Base-by-base conservation (phyloP, 2,329 filamentous ascomycete genomes). In the Macrophomina tecta region DNA sequence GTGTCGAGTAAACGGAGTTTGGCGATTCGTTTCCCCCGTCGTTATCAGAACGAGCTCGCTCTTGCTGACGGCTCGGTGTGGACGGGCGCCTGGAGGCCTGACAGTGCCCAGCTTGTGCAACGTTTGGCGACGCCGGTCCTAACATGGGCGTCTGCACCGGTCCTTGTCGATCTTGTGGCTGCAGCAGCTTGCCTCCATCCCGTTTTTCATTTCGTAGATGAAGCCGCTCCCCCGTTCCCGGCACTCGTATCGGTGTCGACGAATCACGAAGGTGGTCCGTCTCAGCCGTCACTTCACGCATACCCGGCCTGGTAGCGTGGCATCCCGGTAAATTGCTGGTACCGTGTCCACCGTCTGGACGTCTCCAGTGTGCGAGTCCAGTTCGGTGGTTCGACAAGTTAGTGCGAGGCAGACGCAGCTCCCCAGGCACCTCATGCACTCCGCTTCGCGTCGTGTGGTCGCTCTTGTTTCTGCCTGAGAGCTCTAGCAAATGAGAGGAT, bases 291-390 rank as follows among this genome's bases (percentile, higher is more conserved):
- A 48, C 34, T 42, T 48, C 63, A 58, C 46, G 63, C 42, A 36
- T 18, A 18, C 18, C 51, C 51, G 56, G 42, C 56, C 36, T 30
- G 42, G n/a, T 30, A 30, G 4, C 12, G 45, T 28, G n/a, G 5
- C 58, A 49, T 28, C 30, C 52, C 30, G n/a, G 52, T 40, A 18
- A n/a, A 40, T 38, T 52, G 46, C 64, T 56, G 23, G 58, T 38
- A 16, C 65, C 68, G 56, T 68, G 52, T 4, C 52, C 65, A 23
- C 65, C 68, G n/a, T 32, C 32, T 12, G 52, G 65, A 12, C 60
- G 65, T 7, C 53, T 18, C 65, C 68, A 68, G 36, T 61, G 56
- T 18, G 68, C 60, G 38, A 66, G 45, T 34, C 68, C 68, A 30
- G 56, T 38, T 38, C 51, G 32, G 46, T 32, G 67, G 36, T 60